These are phyloP conservation scores for Thraustochytrium striatum DNA, from an alignment of 352 stramenopile genomes.

Conservation along the genomic window DNA sequence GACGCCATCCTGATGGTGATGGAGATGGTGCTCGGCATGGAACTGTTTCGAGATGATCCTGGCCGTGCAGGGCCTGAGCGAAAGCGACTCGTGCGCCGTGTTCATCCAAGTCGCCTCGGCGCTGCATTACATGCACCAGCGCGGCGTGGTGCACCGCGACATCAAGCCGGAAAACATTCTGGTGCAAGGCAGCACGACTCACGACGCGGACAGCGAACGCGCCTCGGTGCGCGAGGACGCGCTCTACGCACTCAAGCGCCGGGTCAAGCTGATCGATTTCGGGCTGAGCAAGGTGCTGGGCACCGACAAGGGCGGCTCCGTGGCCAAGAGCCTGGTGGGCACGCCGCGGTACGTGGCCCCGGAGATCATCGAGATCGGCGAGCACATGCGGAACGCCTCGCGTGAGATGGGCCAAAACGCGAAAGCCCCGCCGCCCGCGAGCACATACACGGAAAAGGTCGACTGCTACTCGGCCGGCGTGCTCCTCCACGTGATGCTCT, in stretches of 20 bases:
- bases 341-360: conserved; percentile 60
- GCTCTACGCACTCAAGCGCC: conserved; percentile 42
- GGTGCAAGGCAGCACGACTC: conserved; percentile 38
- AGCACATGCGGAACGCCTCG: conserved; percentile 47
- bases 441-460: conserved; percentile 55
- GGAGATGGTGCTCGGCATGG: conserved; percentile 58
- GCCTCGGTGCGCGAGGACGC: conserved; percentile 40
- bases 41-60: conserved; percentile 61
- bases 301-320: conserved; percentile 53
- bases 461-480: conserved; percentile 61
- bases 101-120: conserved; percentile 54
- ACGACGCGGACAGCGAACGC: conserved; percentile 25
- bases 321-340: conserved; percentile 60
- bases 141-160: conserved; percentile 60
- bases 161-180: conserved; percentile 56
- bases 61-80: conserved; percentile 32
- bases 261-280: conserved; percentile 61
- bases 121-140: conserved; percentile 63
- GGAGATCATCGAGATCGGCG: conserved; percentile 56
- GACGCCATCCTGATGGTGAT: conserved; percentile 58
- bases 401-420: neutral
- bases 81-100: conserved; percentile 48
- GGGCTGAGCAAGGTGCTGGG: conserved; percentile 59
- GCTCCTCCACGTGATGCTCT: conserved; percentile 62
- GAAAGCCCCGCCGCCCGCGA: neutral